These are phyloP conservation scores for Glycine soja DNA, from an alignment of 306 rosid species.

Conservation along the genomic window DNA sequence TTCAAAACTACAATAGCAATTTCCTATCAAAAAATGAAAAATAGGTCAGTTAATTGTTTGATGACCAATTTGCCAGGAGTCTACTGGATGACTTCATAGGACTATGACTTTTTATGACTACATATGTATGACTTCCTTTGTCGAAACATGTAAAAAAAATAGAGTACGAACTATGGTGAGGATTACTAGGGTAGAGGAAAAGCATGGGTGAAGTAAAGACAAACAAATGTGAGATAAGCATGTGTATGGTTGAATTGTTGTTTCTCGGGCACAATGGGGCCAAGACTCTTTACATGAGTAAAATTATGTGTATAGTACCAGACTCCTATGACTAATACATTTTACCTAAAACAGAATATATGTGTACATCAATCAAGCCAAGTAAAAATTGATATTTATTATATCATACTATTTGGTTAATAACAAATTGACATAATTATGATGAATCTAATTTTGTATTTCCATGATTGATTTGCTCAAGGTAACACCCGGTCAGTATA, in stretches of 20 bases:
- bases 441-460: background rate
- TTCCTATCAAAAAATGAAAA: conserved; percentile 30
- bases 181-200: background rate
- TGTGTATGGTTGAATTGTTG: background rate
- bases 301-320: background rate
- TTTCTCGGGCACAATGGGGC: background rate
- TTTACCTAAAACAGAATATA: background rate
- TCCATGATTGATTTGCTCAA: background rate
- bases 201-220: background rate
- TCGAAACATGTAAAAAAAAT: background rate
- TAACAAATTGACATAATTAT: conserved; percentile 6
- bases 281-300: background rate
- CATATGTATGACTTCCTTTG: background rate
- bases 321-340: background rate
- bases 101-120: background rate
- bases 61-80: conserved; percentile 16
- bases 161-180: background rate
- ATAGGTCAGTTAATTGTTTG: conserved; percentile 20
- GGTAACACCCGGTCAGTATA: background rate
- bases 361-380: conserved; percentile 7
- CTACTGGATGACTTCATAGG: background rate
- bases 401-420: background rate
- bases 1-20: conserved; percentile 25
- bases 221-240: background rate
- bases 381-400: background rate